Base-by-base conservation (phyloP, 805 yeast genomes). In the Candida oleophila region DNA sequence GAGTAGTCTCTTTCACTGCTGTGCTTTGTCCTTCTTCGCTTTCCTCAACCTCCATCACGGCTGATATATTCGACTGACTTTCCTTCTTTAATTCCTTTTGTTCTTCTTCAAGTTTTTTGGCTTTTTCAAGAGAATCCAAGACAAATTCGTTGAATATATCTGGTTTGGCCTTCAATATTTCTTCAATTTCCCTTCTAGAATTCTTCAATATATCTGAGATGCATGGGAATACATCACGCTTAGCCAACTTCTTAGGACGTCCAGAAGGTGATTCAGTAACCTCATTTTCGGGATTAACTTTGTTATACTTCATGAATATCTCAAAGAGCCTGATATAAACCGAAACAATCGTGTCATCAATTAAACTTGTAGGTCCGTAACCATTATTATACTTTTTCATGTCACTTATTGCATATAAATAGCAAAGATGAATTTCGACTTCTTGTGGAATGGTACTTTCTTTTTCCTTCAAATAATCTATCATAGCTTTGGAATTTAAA, bases 311-410 rank as follows among this genome's bases (percentile, higher is more conserved):
- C 18, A 48, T 43, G 19, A 51, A 56, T 33, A 49, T 44, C 19
- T 54, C 50, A 51, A 69, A 85, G 7, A 85, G 58, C 45, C 69
- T 71, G 56, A 88, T 63, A 55, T 74, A 89, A 0, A 85, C 59
- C 5, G 84, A 76, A 32, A 83, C 82, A 49, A 80, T 80, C 0
- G 88, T 78, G 51, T 88, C 94, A 61, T 88, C 96, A 45, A 87
- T 78, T 33, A 77, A 62, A 0, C 89, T 81, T 0, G 94, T 86
- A 2, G 94, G 82, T 0, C 90, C 92, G 61, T 83, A 84, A 0
- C 95, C 95, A 59, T 85, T 87, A 49, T 89, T 88, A 65, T 85
- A 74, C 49, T 85, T 77, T 51, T 88, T 74, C 55, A 87, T 72
- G 42, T 85, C 91, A 14, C 76, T 70, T 8, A 80, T 59, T 19